Base-by-base conservation (phyloP, 2,329 filamentous ascomycete genomes). In the Ascochyta pisi region DNA sequence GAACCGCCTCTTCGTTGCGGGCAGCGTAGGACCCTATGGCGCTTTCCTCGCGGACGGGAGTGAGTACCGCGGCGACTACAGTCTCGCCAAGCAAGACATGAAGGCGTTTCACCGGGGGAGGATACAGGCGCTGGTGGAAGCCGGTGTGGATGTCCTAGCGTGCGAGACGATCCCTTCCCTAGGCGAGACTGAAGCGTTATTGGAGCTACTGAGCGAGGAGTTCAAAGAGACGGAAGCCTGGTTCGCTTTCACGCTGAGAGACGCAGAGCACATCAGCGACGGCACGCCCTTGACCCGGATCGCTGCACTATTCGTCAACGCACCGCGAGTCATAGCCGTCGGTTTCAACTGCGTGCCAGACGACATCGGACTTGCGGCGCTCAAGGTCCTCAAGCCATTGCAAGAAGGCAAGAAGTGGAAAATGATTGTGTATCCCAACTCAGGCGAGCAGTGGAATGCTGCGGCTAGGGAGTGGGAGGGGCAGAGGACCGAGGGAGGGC, bases 21-120 rank as follows among this genome's bases (percentile, higher is more conserved):
- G 79, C 4, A 78, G 74, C 49, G 76, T 82, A 6, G 80, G 80
- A 0, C 80, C 80, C 2, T 81, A 81, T 51, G 80, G 79, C 12
- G 79, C 80, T 6, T 81, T 74, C 50, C 69, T 82, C 2, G 73
- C 79, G 1, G 71, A 82, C 52, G 80, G 80, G 5, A 74, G 73
- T 12, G 80, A 82, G 59, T 82, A 82, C 53, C 66, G 70, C 2
- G 80, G 80, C 22, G 74, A 76, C 50, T 82, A 82, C 58, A 34
- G 42, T 2, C 35, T 76, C 1, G 38, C 65, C 1, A 54, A 58
- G 9, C 54, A 68, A 1, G 70, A 73, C 6, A 66, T 79, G 64
- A 74, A 76, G 47, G 63, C 61, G 3, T 82, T 82, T 58, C 80
- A 82, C 62, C 74, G 77, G 6, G 71, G 71, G 2, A 65, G 80